These are phyloP conservation scores for Metroxylon sagu DNA, from an alignment of 176 grass and related monocot genomes.

Conservation along the genomic window DNA sequence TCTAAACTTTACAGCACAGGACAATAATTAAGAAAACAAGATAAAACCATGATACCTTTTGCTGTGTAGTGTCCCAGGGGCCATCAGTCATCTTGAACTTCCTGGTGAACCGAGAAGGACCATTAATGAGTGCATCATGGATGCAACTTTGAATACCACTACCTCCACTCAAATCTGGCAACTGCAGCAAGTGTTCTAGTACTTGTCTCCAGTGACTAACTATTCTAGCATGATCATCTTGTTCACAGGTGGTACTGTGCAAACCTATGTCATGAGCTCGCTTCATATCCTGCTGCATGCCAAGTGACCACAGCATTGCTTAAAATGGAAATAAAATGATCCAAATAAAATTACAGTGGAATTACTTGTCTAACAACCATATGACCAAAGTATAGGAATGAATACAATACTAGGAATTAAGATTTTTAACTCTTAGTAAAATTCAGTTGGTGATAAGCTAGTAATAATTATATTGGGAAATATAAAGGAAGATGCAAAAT, in stretches of 20 bases:
- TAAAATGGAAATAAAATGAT: neutral
- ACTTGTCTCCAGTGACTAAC: conserved; percentile 52
- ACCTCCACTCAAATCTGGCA: conserved; percentile 26
- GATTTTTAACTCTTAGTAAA: too few species aligned
- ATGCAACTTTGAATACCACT: conserved; percentile 73
- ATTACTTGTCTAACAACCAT: too few species aligned
- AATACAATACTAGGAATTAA: too few species aligned
- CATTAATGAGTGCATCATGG: conserved; percentile 42
- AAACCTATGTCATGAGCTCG: neutral
- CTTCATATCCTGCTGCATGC: neutral
- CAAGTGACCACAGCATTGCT: neutral
- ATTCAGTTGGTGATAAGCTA: too few species aligned
- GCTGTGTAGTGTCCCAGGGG: neutral
- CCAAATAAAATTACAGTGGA: too few species aligned
- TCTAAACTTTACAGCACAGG: neutral
- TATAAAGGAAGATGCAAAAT: too few species aligned
- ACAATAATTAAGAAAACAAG: neutral
- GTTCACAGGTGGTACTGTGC: neutral
- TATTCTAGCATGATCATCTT: neutral
- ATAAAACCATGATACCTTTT: neutral
- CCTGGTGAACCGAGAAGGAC: conserved; percentile 19
- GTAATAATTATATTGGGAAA: too few species aligned
- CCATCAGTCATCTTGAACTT: conserved; percentile 8
- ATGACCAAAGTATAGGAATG: too few species aligned
- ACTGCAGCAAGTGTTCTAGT: conserved; percentile 41